Conservation (phyloP, 306 rosid genomes). For the Acacia acuminata region DNA sequence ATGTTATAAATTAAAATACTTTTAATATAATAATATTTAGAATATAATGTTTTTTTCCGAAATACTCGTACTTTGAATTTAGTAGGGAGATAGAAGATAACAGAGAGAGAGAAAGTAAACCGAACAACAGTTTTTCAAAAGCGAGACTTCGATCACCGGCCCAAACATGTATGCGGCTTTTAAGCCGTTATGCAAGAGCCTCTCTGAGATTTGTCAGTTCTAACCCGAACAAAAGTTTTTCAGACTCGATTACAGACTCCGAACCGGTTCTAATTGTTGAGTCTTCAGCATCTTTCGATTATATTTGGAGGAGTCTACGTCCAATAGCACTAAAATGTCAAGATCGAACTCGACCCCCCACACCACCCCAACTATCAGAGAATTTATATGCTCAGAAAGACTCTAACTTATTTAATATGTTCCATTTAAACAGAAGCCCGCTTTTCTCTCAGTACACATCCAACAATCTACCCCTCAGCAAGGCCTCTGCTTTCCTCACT, state of each 20-base stretch:
- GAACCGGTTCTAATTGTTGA: background rate
- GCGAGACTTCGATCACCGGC: background rate
- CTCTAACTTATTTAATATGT: conserved; percentile 22
- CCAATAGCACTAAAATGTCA: background rate
- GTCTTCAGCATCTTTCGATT: background rate
- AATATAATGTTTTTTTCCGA: too few species aligned
- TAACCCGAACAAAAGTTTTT: background rate
- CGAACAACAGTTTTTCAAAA: background rate
- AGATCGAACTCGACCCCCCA: conserved; percentile 12
- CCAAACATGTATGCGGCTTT: background rate
- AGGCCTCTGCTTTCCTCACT: conserved; percentile 97
- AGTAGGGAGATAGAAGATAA: background rate
- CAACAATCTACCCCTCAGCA: conserved; percentile 84
- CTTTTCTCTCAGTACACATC: conserved; percentile 46
- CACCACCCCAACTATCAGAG: conserved; percentile 10
- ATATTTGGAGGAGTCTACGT: background rate
- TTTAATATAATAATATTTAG: too few species aligned
- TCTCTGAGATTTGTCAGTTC: background rate
- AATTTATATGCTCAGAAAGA: conserved; percentile 32
- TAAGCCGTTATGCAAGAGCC: background rate
- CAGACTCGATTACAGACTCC: background rate
- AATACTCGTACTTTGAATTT: background rate
- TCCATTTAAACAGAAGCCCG: conserved; percentile 25
- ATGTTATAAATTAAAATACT: background rate
- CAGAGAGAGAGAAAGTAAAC: background rate